These are phyloP conservation scores for Tuber aestivum DNA, from an alignment of 495 filamentous ascomycete species.

Conservation along the genomic window DNA sequence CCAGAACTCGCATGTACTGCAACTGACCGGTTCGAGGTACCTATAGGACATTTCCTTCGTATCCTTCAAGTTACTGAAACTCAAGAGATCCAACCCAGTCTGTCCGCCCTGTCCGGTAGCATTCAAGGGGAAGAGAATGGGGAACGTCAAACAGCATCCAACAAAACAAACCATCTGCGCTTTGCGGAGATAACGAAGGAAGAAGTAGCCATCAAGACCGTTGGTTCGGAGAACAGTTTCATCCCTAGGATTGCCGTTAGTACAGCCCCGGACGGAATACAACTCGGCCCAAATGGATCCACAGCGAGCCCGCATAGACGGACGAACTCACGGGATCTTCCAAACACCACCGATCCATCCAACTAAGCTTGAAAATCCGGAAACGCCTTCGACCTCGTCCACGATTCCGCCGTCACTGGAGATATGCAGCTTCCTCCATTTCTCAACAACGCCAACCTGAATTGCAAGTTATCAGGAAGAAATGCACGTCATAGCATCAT, in stretches of 20 bases:
- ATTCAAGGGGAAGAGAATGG: constrained; percentile 80
- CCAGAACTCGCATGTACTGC: constrained; percentile 10
- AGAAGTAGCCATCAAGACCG: constrained; percentile 79
- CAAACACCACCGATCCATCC: constrained; percentile 38
- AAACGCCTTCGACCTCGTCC: constrained; percentile 38
- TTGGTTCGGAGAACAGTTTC: constrained; percentile 47
- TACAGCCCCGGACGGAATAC: neutral
- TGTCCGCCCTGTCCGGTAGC: constrained; percentile 64
- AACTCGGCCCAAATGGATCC: neutral
- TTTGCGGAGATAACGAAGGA: constrained; percentile 77
- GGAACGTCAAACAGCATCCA: constrained; percentile 75
- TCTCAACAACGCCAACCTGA: constrained; percentile 31
- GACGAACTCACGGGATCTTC: constrained; percentile 40
- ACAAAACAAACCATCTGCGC: constrained; percentile 66
- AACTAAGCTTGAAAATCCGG: constrained; percentile 37
- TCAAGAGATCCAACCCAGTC: constrained; percentile 70
- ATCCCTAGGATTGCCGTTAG: constrained; percentile 27
- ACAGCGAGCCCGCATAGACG: neutral
- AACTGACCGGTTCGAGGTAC: constrained; percentile 38
- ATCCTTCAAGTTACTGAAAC: constrained; percentile 62
- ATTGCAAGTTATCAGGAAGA: neutral
- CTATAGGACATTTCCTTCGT: constrained; percentile 48
- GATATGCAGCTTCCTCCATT: constrained; percentile 33
- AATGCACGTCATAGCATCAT: neutral
- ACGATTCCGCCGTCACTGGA: constrained; percentile 31